Conservation (phyloP, 371 early-diverging fungal species). For the Fennellomyces sp. region DNA sequence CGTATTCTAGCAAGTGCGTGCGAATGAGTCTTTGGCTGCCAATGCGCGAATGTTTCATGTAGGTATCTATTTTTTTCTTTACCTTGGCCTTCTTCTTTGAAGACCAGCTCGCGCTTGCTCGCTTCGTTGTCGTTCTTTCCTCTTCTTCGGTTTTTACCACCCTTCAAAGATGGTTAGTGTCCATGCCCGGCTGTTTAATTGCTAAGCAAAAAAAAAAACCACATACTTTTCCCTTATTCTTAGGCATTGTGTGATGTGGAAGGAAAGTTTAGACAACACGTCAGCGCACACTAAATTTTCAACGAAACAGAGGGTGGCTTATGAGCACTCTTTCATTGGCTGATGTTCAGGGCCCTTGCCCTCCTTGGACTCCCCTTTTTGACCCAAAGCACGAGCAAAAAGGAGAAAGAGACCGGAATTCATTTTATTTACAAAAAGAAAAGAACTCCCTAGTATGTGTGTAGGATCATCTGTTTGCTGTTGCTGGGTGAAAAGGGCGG, state of each 20-base stretch:
- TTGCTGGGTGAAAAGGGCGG: neutral
- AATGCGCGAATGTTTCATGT: too few relatives aligned
- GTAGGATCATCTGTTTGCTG: too few relatives aligned
- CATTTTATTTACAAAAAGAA: too few relatives aligned
- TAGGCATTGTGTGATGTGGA: conserved; percentile 62
- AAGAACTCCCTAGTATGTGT: too few relatives aligned
- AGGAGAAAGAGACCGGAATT: neutral
- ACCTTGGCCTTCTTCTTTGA: conserved; percentile 95
- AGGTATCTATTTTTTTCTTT: conserved; percentile 9
- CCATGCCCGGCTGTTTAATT: neutral
- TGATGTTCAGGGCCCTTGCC: too few relatives aligned
- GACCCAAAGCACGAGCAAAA: too few relatives aligned
- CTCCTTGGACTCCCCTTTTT: too few relatives aligned
- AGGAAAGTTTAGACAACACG: neutral
- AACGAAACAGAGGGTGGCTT: neutral
- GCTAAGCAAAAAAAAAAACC: too few relatives aligned
- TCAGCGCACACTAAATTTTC: neutral
- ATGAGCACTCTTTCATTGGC: too few relatives aligned
- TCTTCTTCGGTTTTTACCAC: conserved; percentile 96
- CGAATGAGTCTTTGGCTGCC: too few relatives aligned
- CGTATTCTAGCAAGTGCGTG: conserved; percentile 94
- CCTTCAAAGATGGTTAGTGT: conserved; percentile 56
- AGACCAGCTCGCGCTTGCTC: conserved; percentile 93
- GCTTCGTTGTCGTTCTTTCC: conserved; percentile 97
- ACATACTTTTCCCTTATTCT: conserved; percentile 88